These are phyloP conservation scores for Amanita rubescens DNA, from an alignment of 768 basidiomycete species.

Conservation along the genomic window DNA sequence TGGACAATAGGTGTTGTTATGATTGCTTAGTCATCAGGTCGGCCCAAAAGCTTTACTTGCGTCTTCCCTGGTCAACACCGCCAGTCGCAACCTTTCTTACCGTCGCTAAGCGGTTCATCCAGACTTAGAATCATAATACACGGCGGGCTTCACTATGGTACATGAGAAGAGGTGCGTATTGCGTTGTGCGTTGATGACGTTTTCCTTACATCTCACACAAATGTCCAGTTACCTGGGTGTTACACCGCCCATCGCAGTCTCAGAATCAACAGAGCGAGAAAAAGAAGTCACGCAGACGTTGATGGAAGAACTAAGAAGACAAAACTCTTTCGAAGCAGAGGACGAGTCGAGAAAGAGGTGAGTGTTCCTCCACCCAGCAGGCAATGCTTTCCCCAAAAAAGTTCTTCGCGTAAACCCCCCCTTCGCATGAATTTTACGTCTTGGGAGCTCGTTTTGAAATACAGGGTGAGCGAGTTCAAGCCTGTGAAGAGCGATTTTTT, in stretches of 20 bases:
- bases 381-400: not conserved
- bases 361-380: slow-evolving; percentile 22
- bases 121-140: not conserved
- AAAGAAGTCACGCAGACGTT: slow-evolving; percentile 77
- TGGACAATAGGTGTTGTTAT: not conserved
- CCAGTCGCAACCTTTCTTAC: not conserved
- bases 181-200: not conserved
- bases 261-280: slow-evolving; percentile 69
- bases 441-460: not conserved
- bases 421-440: not conserved
- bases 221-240: slow-evolving; percentile 70
- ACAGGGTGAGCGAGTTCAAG: not conserved
- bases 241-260: slow-evolving; percentile 76
- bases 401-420: slow-evolving; percentile 1
- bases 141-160: not conserved
- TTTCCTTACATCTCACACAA: slow-evolving; percentile 9
- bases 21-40: slow-evolving; percentile 6
- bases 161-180: slow-evolving; percentile 7
- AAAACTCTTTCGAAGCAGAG: slow-evolving; percentile 86
- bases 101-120: not conserved
- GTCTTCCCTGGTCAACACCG: not conserved
- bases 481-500: not conserved
- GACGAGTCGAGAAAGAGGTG: slow-evolving; percentile 86
- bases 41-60: not conserved
- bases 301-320: slow-evolving; percentile 83